These are phyloP conservation scores for Aspergillus hiratsukae DNA, from an alignment of 2,329 filamentous ascomycete genomes.

Conservation along the genomic window DNA sequence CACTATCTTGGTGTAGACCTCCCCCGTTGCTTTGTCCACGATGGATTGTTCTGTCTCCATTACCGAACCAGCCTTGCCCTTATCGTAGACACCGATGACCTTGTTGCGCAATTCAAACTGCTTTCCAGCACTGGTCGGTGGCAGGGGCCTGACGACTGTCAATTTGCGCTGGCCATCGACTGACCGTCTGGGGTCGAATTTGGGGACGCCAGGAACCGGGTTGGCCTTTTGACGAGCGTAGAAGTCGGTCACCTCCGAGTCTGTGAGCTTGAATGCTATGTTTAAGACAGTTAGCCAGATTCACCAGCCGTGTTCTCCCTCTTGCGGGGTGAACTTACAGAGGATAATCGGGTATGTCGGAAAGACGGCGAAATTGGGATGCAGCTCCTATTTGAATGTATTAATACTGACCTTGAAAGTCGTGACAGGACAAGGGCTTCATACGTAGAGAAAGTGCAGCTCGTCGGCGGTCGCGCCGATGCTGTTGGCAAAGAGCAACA, in stretches of 20 bases:
- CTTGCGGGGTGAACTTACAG: conserved; percentile 46
- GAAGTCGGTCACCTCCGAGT: conserved; percentile 78
- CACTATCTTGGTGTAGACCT: conserved; percentile 66
- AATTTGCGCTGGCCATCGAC: conserved; percentile 82
- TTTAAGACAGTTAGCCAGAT: conserved; percentile 16
- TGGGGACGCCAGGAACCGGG: conserved; percentile 70
- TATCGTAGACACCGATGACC: conserved; percentile 83
- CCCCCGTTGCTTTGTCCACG: conserved; percentile 64
- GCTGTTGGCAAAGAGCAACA: conserved; percentile 82
- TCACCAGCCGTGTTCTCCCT: conserved; percentile 18
- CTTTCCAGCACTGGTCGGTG: conserved; percentile 63
- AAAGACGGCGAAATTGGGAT: conserved; percentile 81
- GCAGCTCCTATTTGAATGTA: conserved; percentile 61
- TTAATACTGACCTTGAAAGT: neutral
- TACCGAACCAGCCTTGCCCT: conserved; percentile 77
- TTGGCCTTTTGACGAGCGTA: conserved; percentile 64
- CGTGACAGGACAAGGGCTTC: conserved; percentile 17
- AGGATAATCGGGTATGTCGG: conserved; percentile 83
- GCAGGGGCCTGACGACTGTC: conserved; percentile 70
- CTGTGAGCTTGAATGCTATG: conserved; percentile 69
- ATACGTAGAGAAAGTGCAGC: conserved; percentile 86
- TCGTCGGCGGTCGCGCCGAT: conserved; percentile 83
- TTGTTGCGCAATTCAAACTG: conserved; percentile 73
- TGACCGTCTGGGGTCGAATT: conserved; percentile 68
- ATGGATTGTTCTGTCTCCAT: conserved; percentile 74